phyloP scores from a whole-genome alignment of 441 rosid genomes.

The Rhodomyrtus psidioides region DNA sequence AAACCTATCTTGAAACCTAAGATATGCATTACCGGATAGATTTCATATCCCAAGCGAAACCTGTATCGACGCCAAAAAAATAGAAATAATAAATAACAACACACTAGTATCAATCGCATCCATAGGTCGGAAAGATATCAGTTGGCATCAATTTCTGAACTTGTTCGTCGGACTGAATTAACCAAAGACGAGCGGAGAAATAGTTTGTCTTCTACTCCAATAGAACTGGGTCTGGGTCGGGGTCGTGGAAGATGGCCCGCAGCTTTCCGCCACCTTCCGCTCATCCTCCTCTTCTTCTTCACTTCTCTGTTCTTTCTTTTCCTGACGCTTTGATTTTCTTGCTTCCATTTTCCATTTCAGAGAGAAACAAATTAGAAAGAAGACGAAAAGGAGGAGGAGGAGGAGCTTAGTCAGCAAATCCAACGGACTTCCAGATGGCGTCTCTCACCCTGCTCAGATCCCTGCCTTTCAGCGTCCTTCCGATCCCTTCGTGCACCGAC shows the following conservation, averaged over 20 bases:
- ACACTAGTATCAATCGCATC: background rate
- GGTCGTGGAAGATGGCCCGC: background rate
- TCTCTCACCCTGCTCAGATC: conserved; percentile 5
- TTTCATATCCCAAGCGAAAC: no score
- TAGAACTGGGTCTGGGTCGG: background rate
- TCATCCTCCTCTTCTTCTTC: background rate
- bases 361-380: background rate
- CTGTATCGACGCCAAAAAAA: no score
- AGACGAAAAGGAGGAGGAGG: background rate
- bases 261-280: background rate
- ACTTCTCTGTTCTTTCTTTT: background rate
- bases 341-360: background rate
- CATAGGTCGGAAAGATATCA: background rate
- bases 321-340: background rate
- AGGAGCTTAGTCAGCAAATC: background rate
- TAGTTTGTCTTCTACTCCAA: background rate
- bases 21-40: no score
- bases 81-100: no score
- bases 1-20: no score
- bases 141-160: background rate
- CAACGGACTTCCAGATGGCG: background rate
- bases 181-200: background rate
- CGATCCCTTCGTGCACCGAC: conserved; percentile 8
- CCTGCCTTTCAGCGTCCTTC: conserved; percentile 12
- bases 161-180: background rate